Base-by-base conservation (phyloP, 805 yeast species). In the Barnettozyma sucrosica region DNA sequence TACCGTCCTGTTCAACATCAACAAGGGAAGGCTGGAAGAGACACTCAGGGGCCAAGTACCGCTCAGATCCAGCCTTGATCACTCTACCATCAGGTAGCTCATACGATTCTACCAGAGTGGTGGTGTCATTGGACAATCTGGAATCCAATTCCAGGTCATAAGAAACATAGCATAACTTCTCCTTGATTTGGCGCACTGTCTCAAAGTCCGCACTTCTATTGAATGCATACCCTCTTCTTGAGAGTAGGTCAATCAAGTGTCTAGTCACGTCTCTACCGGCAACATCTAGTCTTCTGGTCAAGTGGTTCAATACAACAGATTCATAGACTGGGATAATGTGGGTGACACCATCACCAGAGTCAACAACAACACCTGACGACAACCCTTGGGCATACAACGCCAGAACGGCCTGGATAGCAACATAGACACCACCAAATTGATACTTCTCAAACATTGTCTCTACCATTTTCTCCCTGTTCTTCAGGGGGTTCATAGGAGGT, bases 191-290 rank as follows among this genome's bases (percentile, higher is more conserved):
- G 64, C 99, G 88, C 41, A 93, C 97, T 3, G 98, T 93, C 70
- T 93, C 99, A 61, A 95, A 95, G 72, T 93, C 99, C 9, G 99
- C 98, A 38, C 96, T 90, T 74, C 99, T 81, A 73, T 93, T 93
- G 70, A 93, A 92, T 3, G 98, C 97, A 66, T 93, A 93, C 41
- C 99, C 99, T 58, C 97, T 83, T 69, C 98, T 88, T 53, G 95
- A 79, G 59, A 93, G 74, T 55, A 93, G 74, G 60, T 85, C 93
- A 68, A 93, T 90, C 68, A 93, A 75, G 67, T 93, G 89, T 62
- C 97, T 80, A n/a, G 99, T 93, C 42, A 93, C 97, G 63, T 93
- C 99, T 66, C 99, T 80, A 58, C 99, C 99, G 5, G 99, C 99
- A 51, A 93, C 96, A 66, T 93, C 97, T 58, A 93, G 74, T 65